Conservation (phyloP, 2,329 filamentous ascomycete genomes). For the Alternaria brassicae region DNA sequence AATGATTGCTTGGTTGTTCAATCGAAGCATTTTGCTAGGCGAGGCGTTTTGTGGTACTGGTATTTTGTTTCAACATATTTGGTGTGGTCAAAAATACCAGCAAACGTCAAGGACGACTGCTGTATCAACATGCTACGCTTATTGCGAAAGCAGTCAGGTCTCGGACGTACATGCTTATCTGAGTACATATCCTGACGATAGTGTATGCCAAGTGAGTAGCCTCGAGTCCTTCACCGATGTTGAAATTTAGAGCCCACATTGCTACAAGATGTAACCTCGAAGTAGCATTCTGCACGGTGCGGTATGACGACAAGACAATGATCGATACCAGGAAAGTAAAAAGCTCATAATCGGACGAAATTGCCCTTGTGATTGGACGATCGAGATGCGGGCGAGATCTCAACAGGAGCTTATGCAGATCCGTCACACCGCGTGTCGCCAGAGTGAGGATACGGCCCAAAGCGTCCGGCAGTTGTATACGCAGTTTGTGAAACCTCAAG, state of each 20-base stretch:
- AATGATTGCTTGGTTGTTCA: too few relatives aligned
- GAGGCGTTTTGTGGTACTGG: too few relatives aligned
- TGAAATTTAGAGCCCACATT: neutral
- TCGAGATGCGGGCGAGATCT: neutral
- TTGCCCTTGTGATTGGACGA: neutral
- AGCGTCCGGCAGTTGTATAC: neutral
- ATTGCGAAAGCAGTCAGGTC: neutral
- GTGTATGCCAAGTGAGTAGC: neutral
- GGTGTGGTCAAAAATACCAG: too few relatives aligned
- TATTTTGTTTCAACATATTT: too few relatives aligned
- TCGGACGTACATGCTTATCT: neutral
- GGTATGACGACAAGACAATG: neutral
- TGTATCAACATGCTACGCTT: neutral
- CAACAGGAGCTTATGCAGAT: conserved; percentile 2
- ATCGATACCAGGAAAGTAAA: conserved; percentile 1
- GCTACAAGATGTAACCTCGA: neutral
- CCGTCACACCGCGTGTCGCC: conserved; percentile 4
- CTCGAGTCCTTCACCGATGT: neutral
- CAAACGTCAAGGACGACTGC: neutral
- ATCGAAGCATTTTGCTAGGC: too few relatives aligned
- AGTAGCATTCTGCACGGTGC: neutral
- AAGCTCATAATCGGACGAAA: neutral
- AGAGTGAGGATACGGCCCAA: neutral
- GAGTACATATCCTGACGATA: neutral
- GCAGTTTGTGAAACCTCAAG: conserved; percentile 10